Percentiles rank a stretch among this genome's conserved stretches.
phyloP scores from a whole-genome alignment of 352 stramenopile species.

The Phytophthora vignae region DNA sequence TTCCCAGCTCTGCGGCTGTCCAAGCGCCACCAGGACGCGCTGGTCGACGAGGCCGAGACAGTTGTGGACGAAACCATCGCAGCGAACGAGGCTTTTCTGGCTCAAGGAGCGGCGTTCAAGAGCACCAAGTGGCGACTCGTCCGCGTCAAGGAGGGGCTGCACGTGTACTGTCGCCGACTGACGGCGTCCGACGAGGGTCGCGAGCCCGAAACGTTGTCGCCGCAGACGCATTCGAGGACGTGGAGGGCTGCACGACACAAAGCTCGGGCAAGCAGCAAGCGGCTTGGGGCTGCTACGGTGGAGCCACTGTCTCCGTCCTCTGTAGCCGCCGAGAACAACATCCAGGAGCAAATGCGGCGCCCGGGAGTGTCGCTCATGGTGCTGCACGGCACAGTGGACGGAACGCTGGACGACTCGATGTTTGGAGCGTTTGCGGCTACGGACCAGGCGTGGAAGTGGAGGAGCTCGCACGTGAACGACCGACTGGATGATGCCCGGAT shows the following conservation, averaged over 20 bases:
- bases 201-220: background rate
- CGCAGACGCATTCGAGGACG: slow-evolving; percentile 1
- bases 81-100: slow-evolving; percentile 48
- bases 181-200: background rate
- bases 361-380: slow-evolving; percentile 48
- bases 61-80: slow-evolving; percentile 52
- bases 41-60: slow-evolving; percentile 44
- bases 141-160: slow-evolving; percentile 48
- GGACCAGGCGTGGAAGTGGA: slow-evolving; percentile 48
- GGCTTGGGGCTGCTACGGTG: background rate
- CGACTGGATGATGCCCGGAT: slow-evolving; percentile 54
- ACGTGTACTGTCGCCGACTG: slow-evolving; percentile 40
- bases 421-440: slow-evolving; percentile 55
- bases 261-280: slow-evolving; percentile 7
- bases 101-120: slow-evolving; percentile 30
- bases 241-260: slow-evolving; percentile 2
- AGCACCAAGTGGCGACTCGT: slow-evolving; percentile 48
- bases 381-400: slow-evolving; percentile 47
- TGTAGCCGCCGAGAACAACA: slow-evolving; percentile 11
- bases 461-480: slow-evolving; percentile 52
- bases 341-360: slow-evolving; percentile 32
- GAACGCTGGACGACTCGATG: slow-evolving; percentile 54
- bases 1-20: slow-evolving; percentile 42
- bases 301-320: slow-evolving; percentile 12
- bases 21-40: slow-evolving; percentile 32